A percentile compares a stretch with the other conserved stretches of the same genome.
phyloP scores from a whole-genome alignment of 1,284 basidiomycete species.

The Sparassis latifolia region DNA sequence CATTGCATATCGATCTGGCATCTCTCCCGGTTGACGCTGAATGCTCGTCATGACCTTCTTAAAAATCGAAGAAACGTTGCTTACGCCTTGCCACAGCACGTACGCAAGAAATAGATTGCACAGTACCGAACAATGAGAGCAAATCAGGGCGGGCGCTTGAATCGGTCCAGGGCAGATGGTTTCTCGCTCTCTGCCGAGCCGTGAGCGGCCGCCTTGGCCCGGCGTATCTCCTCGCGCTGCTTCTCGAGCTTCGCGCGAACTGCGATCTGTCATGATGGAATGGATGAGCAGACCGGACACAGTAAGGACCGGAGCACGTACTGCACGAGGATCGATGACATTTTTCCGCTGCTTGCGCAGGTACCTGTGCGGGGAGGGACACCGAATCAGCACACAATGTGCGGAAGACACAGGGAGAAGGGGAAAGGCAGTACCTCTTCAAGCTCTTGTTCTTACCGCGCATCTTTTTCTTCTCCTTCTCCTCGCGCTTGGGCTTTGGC shows the following conservation, averaged over 20 bases:
- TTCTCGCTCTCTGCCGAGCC: conserved; percentile 36
- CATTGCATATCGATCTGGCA: too few relatives aligned
- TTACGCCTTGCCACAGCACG: too few relatives aligned
- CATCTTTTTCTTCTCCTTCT: conserved; percentile 77
- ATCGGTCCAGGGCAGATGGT: conserved; percentile 64
- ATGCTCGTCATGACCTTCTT: too few relatives aligned
- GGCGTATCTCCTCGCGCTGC: conserved; percentile 47
- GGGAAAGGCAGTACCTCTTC: conserved; percentile 51
- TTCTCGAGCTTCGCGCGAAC: conserved; percentile 65
- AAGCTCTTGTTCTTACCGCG: conserved; percentile 79
- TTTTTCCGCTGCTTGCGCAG: conserved; percentile 89
- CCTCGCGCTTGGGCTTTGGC: conserved; percentile 29
- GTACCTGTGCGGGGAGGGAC: conserved; percentile 34
- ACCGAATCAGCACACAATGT: not conserved
- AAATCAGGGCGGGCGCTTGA: conserved; percentile 26
- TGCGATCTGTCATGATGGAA: conserved; percentile 42
- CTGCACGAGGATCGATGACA: conserved; percentile 82
- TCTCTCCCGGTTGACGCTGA: too few relatives aligned
- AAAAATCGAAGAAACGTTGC: too few relatives aligned
- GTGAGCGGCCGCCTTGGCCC: conserved; percentile 36
- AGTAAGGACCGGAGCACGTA: conserved; percentile 32
- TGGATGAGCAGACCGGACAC: conserved; percentile 5
- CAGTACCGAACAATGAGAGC: not conserved
- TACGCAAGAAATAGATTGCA: not conserved
- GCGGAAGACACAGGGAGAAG: not conserved